Percentiles rank a stretch among this genome's conserved stretches.
These are phyloP conservation scores for Aspergillus arachidicola DNA, from an alignment of 2,329 filamentous ascomycete species.

Conservation along the genomic window DNA sequence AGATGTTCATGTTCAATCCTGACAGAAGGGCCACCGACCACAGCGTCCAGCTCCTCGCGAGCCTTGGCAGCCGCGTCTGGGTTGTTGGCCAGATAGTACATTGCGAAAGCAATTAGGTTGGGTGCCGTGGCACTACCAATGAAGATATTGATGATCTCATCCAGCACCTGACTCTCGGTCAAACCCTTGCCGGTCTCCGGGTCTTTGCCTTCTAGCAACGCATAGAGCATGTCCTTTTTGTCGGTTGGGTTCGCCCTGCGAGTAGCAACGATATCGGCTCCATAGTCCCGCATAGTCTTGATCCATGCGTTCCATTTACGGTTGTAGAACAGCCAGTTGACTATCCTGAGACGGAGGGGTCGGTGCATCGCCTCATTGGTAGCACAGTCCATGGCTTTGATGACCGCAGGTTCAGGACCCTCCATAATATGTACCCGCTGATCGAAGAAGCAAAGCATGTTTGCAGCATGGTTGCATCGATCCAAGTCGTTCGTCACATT, in stretches of 20 bases:
- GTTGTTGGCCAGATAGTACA: constrained; percentile 67
- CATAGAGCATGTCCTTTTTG: constrained; percentile 63
- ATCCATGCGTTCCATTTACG: constrained; percentile 59
- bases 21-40: constrained; percentile 25
- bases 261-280: constrained; percentile 58
- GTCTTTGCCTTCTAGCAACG: constrained; percentile 62
- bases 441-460: constrained; percentile 55
- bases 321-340: constrained; percentile 58
- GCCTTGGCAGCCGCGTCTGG: constrained; percentile 63
- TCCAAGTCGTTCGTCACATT: constrained; percentile 55
- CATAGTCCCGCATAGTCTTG: constrained; percentile 58
- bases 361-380: constrained; percentile 61
- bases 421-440: constrained; percentile 52
- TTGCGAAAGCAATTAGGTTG: constrained; percentile 65
- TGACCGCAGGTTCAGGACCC: constrained; percentile 52
- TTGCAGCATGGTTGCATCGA: constrained; percentile 56
- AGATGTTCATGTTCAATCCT: constrained; percentile 56
- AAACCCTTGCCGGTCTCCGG: constrained; percentile 62
- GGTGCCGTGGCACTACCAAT: constrained; percentile 70
- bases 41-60: constrained; percentile 66
- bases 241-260: constrained; percentile 57
- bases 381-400: constrained; percentile 58
- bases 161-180: constrained; percentile 62
- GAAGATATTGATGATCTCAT: constrained; percentile 71
- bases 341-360: constrained; percentile 52